Evolutionary conservation across 169 alveolate genomes (phyloP), one percentile per base, ranked within the genome.

Genomic region (Eimeria brunetti): DNA sequence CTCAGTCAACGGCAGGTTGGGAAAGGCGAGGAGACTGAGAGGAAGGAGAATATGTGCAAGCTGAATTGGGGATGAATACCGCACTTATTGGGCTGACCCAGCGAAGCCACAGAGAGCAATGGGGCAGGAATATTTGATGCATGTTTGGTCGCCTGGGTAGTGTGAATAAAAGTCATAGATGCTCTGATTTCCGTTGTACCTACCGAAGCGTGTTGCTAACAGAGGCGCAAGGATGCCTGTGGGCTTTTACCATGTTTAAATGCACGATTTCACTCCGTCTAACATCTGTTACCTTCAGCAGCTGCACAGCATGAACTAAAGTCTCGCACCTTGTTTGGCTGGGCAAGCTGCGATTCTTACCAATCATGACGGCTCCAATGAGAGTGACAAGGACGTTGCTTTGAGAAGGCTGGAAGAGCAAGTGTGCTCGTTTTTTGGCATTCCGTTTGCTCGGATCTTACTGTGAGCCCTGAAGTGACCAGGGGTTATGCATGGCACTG

Each of bases 351-450:
- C 49, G 73, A 51, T 38, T 36, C 95, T 33, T 84, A 92, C 95
- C 95, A 44, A 92, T 53, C 71, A 88, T 83, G 78, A 30, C 53
- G 24, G 62, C 91, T 41, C 95, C 92, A 62, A 64, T 83, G 90
- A 83, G 53, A 36, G 92, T 81, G 30, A 83, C 86, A 1, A 92
- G 56, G 49, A 80, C 16, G 64, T 92, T 81, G 84, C 92, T 83
- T 60, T 83, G 91, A 83, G 95, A 24, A 3, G 95, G 95, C 95
- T 92, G 95, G 30, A n/a, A 5, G 30, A 86, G 67, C 46, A 75
- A 53, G 38, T 36, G 11, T 11, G 36, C 27, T 20, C 12, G 49
- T 44, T 80, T 38, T 41, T 8, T n/a, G 76, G 16, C 64, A 30
- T 20, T 38, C 84, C 84, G 56, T 46, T 49, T 16, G 62, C 51